phyloP scores from a whole-genome alignment of 2,329 filamentous ascomycete genomes.

The Amphichorda felina region DNA sequence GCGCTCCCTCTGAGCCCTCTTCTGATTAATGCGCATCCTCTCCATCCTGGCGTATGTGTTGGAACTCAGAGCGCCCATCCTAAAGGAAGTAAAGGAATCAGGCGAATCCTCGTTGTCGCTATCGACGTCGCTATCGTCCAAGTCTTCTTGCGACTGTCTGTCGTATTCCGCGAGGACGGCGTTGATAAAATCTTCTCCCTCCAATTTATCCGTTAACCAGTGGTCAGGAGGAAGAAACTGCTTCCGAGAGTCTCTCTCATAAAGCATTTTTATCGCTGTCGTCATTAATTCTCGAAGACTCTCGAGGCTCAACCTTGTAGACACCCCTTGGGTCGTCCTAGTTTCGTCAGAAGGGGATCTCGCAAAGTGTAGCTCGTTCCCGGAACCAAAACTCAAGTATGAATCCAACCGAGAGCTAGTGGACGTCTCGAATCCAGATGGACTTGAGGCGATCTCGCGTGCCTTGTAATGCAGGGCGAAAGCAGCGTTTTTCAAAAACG shows the following conservation, averaged over 20 bases:
- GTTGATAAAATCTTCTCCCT: constrained; percentile 79
- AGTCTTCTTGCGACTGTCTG: constrained; percentile 48
- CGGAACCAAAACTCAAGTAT: not conserved
- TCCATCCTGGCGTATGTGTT: constrained; percentile 46
- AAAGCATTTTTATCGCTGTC: constrained; percentile 72
- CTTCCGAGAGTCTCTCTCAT: constrained; percentile 84
- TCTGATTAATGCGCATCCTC: constrained; percentile 49
- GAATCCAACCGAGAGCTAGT: constrained; percentile 13
- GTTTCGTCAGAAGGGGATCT: not conserved
- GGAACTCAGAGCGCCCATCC: not conserved
- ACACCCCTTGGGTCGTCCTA: constrained; percentile 5
- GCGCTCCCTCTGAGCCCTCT: constrained; percentile 55
- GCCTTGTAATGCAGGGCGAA: constrained; percentile 84
- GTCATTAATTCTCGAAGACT: constrained; percentile 74
- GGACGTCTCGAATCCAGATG: constrained; percentile 9
- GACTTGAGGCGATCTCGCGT: constrained; percentile 38
- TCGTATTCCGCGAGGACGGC: constrained; percentile 85
- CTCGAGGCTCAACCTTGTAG: constrained; percentile 48
- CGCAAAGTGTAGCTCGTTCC: too few species aligned
- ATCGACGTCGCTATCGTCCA: constrained; percentile 14
- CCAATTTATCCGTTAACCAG: constrained; percentile 76
- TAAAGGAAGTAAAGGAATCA: not conserved
- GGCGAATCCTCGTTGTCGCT: constrained; percentile 17
- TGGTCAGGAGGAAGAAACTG: constrained; percentile 73
- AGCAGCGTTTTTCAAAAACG: constrained; percentile 81